Percentiles rank a stretch among this genome's conserved stretches.
Evolutionary conservation across 2,329 filamentous ascomycete species (phyloP).

Genomic region (Trichoderma hamatum): DNA sequence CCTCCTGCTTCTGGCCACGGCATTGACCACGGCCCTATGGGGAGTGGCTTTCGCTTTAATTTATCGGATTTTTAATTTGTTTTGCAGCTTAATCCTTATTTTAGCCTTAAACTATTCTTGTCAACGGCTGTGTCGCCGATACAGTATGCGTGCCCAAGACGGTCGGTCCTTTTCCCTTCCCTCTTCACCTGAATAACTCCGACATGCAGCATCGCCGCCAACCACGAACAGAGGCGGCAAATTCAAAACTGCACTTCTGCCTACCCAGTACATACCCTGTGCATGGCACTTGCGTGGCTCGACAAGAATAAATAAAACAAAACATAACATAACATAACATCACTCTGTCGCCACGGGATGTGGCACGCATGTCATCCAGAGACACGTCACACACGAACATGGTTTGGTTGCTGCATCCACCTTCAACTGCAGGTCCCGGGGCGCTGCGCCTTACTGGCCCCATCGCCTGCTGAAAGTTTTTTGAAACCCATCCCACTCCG

Average conservation of each 20-base stretch:
- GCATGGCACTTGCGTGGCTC: neutral
- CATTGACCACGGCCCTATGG: no score
- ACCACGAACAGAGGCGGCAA: neutral
- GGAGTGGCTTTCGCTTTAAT: neutral
- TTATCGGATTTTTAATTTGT: neutral
- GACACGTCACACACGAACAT: conserved; percentile 13
- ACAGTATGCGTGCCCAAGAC: neutral
- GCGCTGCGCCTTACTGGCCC: conserved; percentile 11
- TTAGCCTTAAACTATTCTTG: neutral
- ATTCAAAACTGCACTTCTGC: neutral
- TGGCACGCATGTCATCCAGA: conserved; percentile 9
- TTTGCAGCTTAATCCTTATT: neutral
- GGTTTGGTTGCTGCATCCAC: conserved; percentile 14
- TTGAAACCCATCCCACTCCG: neutral
- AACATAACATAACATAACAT: neutral
- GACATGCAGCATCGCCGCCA: neutral
- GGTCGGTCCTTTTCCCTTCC: neutral
- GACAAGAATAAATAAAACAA: neutral
- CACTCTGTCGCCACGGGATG: neutral
- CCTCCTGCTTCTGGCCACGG: neutral
- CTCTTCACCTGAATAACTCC: neutral
- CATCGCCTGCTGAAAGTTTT: conserved; percentile 15
- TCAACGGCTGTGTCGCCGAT: neutral
- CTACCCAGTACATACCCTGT: neutral
- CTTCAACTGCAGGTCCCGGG: conserved; percentile 13